phyloP scores from a whole-genome alignment of 306 rosid genomes.

The Fragaria vesca region DNA sequence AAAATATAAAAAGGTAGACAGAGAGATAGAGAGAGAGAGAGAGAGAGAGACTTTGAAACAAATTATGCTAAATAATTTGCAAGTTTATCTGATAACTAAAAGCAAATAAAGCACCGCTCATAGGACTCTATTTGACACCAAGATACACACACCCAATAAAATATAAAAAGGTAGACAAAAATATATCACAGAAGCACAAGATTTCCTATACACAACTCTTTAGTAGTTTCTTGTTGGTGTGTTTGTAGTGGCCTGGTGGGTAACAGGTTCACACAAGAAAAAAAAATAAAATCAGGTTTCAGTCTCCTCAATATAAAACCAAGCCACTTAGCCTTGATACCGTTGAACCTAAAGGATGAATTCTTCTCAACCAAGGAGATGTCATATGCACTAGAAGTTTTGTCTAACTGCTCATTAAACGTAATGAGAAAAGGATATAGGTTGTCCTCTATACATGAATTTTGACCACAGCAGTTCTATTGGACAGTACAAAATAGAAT shows the following conservation, averaged over 20 bases:
- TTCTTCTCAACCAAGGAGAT: background rate
- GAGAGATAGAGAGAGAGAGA: background rate
- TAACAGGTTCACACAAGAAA: background rate
- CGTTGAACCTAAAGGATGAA: background rate
- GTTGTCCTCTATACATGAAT: background rate
- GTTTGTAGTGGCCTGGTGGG: background rate
- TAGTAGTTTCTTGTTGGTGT: background rate
- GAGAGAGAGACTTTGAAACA: background rate
- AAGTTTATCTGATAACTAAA: background rate
- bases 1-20: too few relatives aligned
- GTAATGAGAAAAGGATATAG: background rate
- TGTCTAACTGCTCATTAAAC: too few relatives aligned
- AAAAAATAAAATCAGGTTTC: background rate
- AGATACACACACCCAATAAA: background rate
- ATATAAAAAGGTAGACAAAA: background rate
- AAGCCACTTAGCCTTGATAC: background rate
- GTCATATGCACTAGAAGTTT: background rate
- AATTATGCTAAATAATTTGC: background rate
- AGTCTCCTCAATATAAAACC: background rate
- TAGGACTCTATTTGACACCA: background rate
- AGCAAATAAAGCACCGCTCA: background rate
- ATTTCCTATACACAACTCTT: background rate
- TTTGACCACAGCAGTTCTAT: background rate
- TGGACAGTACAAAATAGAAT: too few relatives aligned
- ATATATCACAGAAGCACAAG: background rate